Percentiles rank a stretch among this genome's conserved stretches.
Evolutionary conservation across 225 moss, liverwort and hornwort genomes (phyloP).

Genomic region (Polytrichum commune): DNA sequence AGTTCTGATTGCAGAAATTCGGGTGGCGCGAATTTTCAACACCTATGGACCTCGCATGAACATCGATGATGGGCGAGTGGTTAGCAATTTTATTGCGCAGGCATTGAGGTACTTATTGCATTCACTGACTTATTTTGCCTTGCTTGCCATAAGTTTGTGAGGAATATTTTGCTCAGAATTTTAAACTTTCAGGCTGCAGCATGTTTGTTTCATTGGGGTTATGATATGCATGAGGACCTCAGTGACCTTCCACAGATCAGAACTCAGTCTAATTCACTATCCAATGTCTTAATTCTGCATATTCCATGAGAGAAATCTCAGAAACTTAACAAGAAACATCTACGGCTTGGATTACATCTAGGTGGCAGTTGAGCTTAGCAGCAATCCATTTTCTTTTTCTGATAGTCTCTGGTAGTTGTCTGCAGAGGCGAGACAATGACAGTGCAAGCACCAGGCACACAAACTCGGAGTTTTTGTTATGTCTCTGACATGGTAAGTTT

Average conservation of each 20-base stretch:
- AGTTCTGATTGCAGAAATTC: conserved; percentile 51
- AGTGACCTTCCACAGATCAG: too few species aligned
- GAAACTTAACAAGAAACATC: background rate
- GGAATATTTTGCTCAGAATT: too few species aligned
- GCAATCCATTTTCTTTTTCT: background rate
- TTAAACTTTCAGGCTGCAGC: too few species aligned
- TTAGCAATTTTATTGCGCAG: conserved; percentile 96
- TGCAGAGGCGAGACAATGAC: conserved; percentile 81
- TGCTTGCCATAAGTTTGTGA: too few species aligned
- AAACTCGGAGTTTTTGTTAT: conserved; percentile 98
- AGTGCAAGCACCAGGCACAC: conserved; percentile 93
- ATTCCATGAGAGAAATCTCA: background rate
- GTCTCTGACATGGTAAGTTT: conserved; percentile 86
- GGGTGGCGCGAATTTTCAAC: conserved; percentile 95
- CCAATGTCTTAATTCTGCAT: too few species aligned
- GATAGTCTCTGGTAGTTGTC: background rate
- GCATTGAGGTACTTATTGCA: conserved; percentile 58
- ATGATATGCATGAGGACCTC: background rate
- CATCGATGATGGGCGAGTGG: conserved; percentile 97
- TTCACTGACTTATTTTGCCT: background rate
- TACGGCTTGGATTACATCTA: too few species aligned
- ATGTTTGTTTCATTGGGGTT: background rate
- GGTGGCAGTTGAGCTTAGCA: background rate
- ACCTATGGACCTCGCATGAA: conserved; percentile 99
- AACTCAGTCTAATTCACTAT: too few species aligned